Conservation (phyloP, 2,329 filamentous ascomycete species). For the Claviceps spartinae region DNA sequence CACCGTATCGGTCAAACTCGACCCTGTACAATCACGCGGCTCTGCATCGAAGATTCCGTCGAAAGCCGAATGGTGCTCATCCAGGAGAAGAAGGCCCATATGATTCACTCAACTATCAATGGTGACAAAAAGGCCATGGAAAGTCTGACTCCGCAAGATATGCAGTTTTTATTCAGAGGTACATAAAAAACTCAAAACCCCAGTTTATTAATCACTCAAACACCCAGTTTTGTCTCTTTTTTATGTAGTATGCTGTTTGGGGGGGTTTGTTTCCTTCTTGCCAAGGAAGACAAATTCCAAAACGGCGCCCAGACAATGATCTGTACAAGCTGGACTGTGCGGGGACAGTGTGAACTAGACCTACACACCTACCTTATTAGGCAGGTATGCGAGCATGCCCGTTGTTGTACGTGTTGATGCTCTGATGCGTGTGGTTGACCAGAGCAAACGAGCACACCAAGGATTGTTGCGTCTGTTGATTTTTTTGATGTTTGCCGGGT, state of each 20-base stretch:
- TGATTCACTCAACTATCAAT: constrained; percentile 97
- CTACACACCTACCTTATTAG: no score
- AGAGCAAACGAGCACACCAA: no score
- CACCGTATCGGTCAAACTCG: constrained; percentile 93
- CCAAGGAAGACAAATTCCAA: no score
- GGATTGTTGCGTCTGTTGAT: no score
- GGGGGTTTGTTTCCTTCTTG: no score
- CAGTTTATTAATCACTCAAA: not conserved
- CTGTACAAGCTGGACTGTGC: no score
- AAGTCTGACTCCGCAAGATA: constrained; percentile 76
- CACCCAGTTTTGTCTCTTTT: not conserved
- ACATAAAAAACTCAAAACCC: not conserved
- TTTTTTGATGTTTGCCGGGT: no score
- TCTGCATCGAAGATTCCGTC: constrained; percentile 94
- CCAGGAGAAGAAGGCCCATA: constrained; percentile 96
- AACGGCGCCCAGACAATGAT: no score
- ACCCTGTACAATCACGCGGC: constrained; percentile 83
- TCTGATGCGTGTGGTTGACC: no score
- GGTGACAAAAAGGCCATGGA: constrained; percentile 84
- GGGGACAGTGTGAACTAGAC: no score
- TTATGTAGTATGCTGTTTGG: not conserved
- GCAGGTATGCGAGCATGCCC: no score
- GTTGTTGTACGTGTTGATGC: no score
- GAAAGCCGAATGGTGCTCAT: constrained; percentile 90
- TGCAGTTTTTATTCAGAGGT: constrained; percentile 92